These are phyloP conservation scores for Nemania diffusa DNA, from an alignment of 2,329 filamentous ascomycete genomes.

Conservation along the genomic window DNA sequence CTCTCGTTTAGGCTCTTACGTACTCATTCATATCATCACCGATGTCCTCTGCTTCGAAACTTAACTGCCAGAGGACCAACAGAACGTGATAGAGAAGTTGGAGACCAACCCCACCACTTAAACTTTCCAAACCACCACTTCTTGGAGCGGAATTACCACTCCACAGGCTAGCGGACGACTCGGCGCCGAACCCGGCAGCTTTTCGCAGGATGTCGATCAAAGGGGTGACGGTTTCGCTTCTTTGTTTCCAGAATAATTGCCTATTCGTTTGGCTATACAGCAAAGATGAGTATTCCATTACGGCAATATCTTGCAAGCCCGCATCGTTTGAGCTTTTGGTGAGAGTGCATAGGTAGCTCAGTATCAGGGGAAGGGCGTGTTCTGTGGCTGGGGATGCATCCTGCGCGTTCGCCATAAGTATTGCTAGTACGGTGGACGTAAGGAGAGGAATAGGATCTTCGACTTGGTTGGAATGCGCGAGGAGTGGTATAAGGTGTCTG, in stretches of 20 bases:
- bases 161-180: constrained; percentile 69
- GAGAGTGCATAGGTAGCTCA: constrained; percentile 85
- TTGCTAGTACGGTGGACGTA: constrained; percentile 86
- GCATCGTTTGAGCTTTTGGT: constrained; percentile 83
- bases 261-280: constrained; percentile 79
- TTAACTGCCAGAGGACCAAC: constrained; percentile 94
- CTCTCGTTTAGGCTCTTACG: constrained; percentile 45
- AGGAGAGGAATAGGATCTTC: constrained; percentile 89
- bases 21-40: constrained; percentile 86
- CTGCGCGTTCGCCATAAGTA: constrained; percentile 75
- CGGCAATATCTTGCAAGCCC: constrained; percentile 93
- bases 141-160: constrained; percentile 64
- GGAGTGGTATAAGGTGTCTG: constrained; percentile 83
- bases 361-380: constrained; percentile 79
- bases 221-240: constrained; percentile 84
- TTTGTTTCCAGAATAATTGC: constrained; percentile 89
- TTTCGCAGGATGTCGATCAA: constrained; percentile 84
- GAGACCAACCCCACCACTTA: constrained; percentile 86
- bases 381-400: constrained; percentile 73
- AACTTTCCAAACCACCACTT: constrained; percentile 70
- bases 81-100: constrained; percentile 95
- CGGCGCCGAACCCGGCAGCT: constrained; percentile 76
- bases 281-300: constrained; percentile 88
- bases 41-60: constrained; percentile 84
- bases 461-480: constrained; percentile 77